phyloP scores from a whole-genome alignment of 108 stramenopile genomes.

The Skeletonema costatum region DNA sequence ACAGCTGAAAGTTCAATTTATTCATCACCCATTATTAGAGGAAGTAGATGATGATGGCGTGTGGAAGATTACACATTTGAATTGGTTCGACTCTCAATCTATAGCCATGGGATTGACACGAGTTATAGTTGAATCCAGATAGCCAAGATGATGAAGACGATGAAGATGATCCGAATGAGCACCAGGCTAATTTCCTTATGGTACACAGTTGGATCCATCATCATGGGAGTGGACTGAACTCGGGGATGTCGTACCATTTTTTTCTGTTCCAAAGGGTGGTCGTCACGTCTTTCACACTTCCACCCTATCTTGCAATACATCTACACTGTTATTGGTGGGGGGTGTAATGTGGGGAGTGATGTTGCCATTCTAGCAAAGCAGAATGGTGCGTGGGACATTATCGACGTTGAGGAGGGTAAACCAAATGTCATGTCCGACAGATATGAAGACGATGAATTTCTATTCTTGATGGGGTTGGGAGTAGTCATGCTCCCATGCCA shows the following conservation, averaged over 20 bases:
- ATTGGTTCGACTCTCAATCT: constrained; percentile 51
- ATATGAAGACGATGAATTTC: constrained; percentile 82
- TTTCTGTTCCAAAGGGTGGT: constrained; percentile 77
- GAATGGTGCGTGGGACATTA: constrained; percentile 45
- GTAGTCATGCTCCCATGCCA: constrained; percentile 36
- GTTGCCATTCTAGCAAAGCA: constrained; percentile 47
- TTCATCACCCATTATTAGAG: constrained; percentile 20
- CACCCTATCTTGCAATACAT: constrained; percentile 14
- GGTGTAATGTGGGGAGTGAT: constrained; percentile 75
- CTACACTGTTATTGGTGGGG: constrained; percentile 67
- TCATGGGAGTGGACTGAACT: constrained; percentile 55
- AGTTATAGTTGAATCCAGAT: constrained; percentile 46
- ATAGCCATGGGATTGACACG: constrained; percentile 65
- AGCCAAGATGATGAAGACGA: constrained; percentile 53
- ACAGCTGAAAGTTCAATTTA: constrained; percentile 1
- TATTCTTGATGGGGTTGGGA: constrained; percentile 66
- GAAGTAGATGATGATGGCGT: constrained; percentile 10
- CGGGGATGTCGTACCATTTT: constrained; percentile 86
- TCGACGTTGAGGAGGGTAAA: constrained; percentile 78
- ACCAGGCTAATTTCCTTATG: constrained; percentile 50
- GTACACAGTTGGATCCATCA: constrained; percentile 7
- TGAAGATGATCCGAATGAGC: constrained; percentile 63
- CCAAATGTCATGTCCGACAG: constrained; percentile 64
- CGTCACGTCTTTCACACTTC: constrained; percentile 73
- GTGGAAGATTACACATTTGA: constrained; percentile 62